A percentile compares a stretch with the other conserved stretches of the same genome.
These are phyloP conservation scores for Pythium grandisporangium DNA, from an alignment of 352 stramenopile species.

Conservation along the genomic window DNA sequence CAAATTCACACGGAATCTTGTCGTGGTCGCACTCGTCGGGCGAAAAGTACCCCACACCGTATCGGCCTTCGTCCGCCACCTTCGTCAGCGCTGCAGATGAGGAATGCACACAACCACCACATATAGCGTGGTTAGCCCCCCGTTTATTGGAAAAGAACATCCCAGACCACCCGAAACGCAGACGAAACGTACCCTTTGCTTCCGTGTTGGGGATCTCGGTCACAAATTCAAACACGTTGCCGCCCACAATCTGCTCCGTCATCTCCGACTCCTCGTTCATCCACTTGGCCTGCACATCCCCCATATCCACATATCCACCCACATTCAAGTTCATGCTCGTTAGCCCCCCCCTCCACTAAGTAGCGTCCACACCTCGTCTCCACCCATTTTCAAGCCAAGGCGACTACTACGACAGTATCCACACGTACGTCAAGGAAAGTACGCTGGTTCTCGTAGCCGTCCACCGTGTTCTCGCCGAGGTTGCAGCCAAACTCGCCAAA, in stretches of 20 bases:
- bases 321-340: too few species aligned
- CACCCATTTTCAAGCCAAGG: too few species aligned
- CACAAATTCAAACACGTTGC: slow-evolving; percentile 30
- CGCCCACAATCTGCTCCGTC: slow-evolving; percentile 28
- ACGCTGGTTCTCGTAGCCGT: slow-evolving; percentile 36
- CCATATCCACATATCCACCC: too few species aligned
- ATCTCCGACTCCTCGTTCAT: slow-evolving; percentile 32
- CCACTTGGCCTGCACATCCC: too few species aligned
- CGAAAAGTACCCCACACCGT: slow-evolving; percentile 35
- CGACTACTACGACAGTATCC: too few species aligned
- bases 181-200: neutral
- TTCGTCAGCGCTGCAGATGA: slow-evolving; percentile 16
- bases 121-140: too few species aligned
- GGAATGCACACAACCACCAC: slow-evolving; percentile 1
- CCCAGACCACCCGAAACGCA: neutral
- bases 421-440: slow-evolving; percentile 30
- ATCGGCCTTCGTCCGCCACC: slow-evolving; percentile 23
- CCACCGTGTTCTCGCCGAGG: slow-evolving; percentile 34
- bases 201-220: slow-evolving; percentile 28
- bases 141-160: too few species aligned
- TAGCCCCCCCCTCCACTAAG: too few species aligned
- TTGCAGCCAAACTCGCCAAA: slow-evolving; percentile 55
- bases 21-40: slow-evolving; percentile 37
- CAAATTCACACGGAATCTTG: slow-evolving; percentile 24
- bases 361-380: too few species aligned